Evolutionary conservation across 2,329 filamentous ascomycete species (phyloP), one percentile per base, ranked within the genome.

Genomic region (Microsporum canis): DNA sequence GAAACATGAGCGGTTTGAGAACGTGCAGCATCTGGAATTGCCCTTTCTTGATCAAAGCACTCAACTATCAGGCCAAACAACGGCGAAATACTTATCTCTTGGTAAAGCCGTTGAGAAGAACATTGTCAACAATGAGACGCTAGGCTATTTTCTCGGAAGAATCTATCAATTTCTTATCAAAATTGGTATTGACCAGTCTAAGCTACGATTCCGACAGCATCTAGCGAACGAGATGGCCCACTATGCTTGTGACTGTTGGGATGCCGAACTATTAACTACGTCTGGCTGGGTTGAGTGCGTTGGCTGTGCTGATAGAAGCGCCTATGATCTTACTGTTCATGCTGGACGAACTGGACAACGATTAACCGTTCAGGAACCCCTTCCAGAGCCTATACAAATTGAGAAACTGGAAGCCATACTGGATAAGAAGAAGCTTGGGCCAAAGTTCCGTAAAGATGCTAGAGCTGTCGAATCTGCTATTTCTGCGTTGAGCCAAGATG

Each of bases 231-330:
- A 89, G 72, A 89, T 89, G 87, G 87, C 94, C 14, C 94, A 99
- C 76, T 99, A 99, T 73, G 94, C 94, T 53, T 83, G 86, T 61
- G 94, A 99, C 78, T 99, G 94, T 79, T 97, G 94, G 94, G 94
- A 99, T 75, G 92, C 91, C 10, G 94, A 99, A 75, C 79, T 99
- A 60, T 80, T 88, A 65, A 97, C 89, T 62, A 91, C 88, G 64
- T 91, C 91, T 70, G 94, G 94, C 73, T 99, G 94, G 94, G 89
- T 97, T 65, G 94, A 99, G 79, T 97, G 92, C 74, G 92, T 97
- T 70, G 94, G 94, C 64, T 97, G 94, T 75, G 94, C 94, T 63
- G 92, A 96, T 73, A 85, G 94, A 69, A 95, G 89, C 72, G 94
- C 94, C 23, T 99, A 96, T 74, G 94, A 99, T 76, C 75, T 97